Base-by-base conservation (phyloP, 495 filamentous ascomycete genomes). In the Xylaria longipes region DNA sequence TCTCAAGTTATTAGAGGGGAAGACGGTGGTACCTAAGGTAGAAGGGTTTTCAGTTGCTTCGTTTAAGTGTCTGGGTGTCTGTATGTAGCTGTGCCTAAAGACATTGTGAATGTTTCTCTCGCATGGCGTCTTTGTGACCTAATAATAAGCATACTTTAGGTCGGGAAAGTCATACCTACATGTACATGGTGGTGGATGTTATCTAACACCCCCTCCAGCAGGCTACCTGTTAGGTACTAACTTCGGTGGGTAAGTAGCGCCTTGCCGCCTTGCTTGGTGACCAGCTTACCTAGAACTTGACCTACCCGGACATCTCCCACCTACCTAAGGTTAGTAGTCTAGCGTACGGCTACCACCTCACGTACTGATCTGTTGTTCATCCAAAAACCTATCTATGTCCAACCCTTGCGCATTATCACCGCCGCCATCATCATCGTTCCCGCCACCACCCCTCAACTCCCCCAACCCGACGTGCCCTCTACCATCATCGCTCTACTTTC, bases 381-480 rank as follows among this genome's bases (percentile, higher is more conserved):
- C 72, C 63, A 67, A 70, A 68, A 72, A 37, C 69, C 69, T 67
- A 67, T 72, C 75, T 75, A 68, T 72, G 69, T 74, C 72, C 74
- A 71, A 68, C 73, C 69, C 69, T 65, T 50, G 69, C 69, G 69
- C 69, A 71, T 71, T 66, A 71, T 65, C 61, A 65, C 63, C 69
- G 64, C 64, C 69, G 64, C 56, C 62, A 65, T 43, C 60, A 71
- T 70, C 68, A 70, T 64, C 50, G 39, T 69, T 64, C 68, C 68
- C 58, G 48, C 68, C 68, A 70, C 65, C 64, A 70, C 73, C 65
- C 69, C 70, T 66, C 76, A 65, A 57, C 74, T 46, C 33, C 65
- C 69, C 37, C 61, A 65, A 60, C 62, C 62, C 48, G 41, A 65
- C 69, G 61, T 64, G 29, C 48, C 69, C 37, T 35, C 62, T 41